These are phyloP conservation scores for Tulasnella sp. DNA, from an alignment of 768 basidiomycete species.

Conservation along the genomic window DNA sequence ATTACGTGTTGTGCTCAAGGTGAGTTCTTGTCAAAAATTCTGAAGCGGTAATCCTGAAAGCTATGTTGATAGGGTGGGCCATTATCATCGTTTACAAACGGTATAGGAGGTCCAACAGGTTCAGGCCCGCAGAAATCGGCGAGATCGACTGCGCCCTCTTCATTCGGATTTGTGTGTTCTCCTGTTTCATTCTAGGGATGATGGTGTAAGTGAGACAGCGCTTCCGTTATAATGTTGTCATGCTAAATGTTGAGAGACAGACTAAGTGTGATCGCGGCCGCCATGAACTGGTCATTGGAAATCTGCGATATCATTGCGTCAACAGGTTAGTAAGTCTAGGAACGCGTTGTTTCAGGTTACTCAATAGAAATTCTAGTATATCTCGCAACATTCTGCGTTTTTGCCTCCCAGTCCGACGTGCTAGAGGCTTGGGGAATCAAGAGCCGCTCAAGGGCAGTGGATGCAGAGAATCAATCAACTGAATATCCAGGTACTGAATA, in stretches of 20 bases:
- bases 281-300: not conserved
- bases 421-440: not conserved
- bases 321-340: not conserved
- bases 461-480: no score
- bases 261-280: not conserved
- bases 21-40: not conserved
- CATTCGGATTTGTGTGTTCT: slow-evolving; percentile 2
- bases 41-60: not conserved
- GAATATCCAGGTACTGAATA: no score
- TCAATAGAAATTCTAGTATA: not conserved
- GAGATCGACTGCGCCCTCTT: slow-evolving; percentile 2
- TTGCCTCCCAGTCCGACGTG: slow-evolving; percentile 5
- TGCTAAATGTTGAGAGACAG: not conserved
- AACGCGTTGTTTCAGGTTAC: not conserved
- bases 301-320: slow-evolving; percentile 5
- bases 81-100: not conserved
- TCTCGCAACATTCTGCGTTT: not conserved
- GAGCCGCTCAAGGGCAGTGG: no score
- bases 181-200: slow-evolving; percentile 2
- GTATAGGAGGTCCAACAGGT: not conserved
- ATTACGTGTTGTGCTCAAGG: not conserved
- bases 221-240: not conserved
- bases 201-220: not conserved
- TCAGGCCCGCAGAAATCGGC: slow-evolving; percentile 10
- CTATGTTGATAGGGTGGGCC: not conserved